Percentiles rank a stretch among this genome's conserved stretches.
Evolutionary conservation across 2,329 filamentous ascomycete species (phyloP).

Genomic region (Fusarium hainanense): DNA sequence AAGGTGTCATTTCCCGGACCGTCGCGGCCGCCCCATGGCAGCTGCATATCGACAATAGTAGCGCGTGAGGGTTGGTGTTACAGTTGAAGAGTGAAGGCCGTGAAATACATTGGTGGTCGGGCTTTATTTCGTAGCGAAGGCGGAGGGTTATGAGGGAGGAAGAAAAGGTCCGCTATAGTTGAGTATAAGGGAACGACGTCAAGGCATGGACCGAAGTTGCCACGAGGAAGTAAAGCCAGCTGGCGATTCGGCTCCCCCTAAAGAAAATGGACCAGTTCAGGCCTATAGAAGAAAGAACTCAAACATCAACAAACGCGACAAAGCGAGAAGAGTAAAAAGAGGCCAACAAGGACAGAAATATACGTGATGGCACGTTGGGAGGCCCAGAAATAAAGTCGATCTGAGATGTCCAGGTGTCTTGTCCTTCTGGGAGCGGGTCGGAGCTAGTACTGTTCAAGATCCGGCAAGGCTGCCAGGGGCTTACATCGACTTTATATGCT

Average conservation of each 20-base stretch:
- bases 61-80: conserved; percentile 35
- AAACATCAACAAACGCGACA: conserved; percentile 29
- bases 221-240: conserved; percentile 11
- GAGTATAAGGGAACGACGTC: conserved; percentile 23
- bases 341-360: conserved; percentile 31
- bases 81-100: conserved; percentile 29
- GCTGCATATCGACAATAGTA: conserved; percentile 49
- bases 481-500: conserved; percentile 35
- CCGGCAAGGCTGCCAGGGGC: conserved; percentile 46
- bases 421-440: conserved; percentile 39
- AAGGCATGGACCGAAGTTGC: conserved; percentile 33
- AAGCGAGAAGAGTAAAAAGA: conserved; percentile 24
- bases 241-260: conserved; percentile 24
- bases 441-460: conserved; percentile 44
- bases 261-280: conserved; percentile 27
- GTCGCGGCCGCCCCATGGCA: conserved; percentile 52
- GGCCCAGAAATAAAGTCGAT: conserved; percentile 24
- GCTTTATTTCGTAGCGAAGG: conserved; percentile 29
- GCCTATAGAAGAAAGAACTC: conserved; percentile 2
- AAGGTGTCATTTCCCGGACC: conserved; percentile 49
- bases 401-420: conserved; percentile 45
- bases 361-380: conserved; percentile 23
- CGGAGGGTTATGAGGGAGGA: conserved; percentile 42
- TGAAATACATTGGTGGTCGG: conserved; percentile 38
- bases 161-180: conserved; percentile 10